Percentiles rank a stretch among this genome's conserved stretches.
These are phyloP conservation scores for Moesziomyces globuligerus DNA, from an alignment of 1,284 basidiomycete species.

Conservation along the genomic window DNA sequence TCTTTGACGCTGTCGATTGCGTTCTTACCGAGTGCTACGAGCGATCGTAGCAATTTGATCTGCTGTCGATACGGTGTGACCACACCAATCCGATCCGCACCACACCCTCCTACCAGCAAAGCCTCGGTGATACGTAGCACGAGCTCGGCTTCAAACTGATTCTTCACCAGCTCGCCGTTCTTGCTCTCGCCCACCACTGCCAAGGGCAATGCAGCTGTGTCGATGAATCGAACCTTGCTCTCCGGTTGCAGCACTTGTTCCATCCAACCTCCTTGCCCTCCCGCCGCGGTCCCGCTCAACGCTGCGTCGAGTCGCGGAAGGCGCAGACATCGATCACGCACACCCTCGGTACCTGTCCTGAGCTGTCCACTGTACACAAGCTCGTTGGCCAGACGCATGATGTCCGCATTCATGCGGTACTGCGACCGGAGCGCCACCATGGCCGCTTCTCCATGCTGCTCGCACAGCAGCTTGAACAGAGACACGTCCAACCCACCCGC, in stretches of 20 bases:
- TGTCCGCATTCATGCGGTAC: conserved; percentile 96
- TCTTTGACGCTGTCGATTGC: not conserved
- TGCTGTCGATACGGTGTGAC: conserved; percentile 95
- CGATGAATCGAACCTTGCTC: conserved; percentile 89
- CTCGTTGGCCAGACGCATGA: conserved; percentile 91
- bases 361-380: conserved; percentile 86
- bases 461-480: conserved; percentile 86
- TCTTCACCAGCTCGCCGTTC: conserved; percentile 70
- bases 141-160: conserved; percentile 78
- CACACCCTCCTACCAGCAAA: conserved; percentile 76
- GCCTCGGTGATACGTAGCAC: conserved; percentile 75
- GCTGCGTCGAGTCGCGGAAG: conserved; percentile 70
- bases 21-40: conserved; percentile 6
- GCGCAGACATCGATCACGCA: conserved; percentile 75
- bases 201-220: conserved; percentile 79
- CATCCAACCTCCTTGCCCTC: conserved; percentile 76
- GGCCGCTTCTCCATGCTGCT: conserved; percentile 79
- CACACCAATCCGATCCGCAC: conserved; percentile 79
- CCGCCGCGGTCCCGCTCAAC: not conserved
- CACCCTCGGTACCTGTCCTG: conserved; percentile 78
- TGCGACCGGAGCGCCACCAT: conserved; percentile 85
- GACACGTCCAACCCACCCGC: conserved; percentile 85
- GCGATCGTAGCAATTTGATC: conserved; percentile 80
- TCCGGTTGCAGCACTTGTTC: conserved; percentile 75
- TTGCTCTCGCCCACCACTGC: conserved; percentile 76